Base-by-base conservation (phyloP, 306 rosid genomes). In the Lotus japonicus region DNA sequence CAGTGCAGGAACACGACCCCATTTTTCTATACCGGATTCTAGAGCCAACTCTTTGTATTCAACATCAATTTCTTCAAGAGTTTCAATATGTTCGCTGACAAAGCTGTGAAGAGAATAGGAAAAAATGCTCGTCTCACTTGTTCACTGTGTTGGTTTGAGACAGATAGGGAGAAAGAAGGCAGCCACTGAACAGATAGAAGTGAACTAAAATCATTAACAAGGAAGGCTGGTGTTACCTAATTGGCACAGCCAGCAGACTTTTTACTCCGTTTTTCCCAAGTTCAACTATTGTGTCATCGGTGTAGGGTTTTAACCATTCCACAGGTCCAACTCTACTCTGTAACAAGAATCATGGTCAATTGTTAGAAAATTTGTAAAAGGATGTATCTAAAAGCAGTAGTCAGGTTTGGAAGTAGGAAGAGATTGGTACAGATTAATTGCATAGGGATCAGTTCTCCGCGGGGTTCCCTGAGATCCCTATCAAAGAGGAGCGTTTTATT, bases 301-400 rank as follows among this genome's bases (percentile, higher is more conserved):
- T 94, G 53, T 94, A 94, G n/a, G 98, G 98, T 76, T 87, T 94
- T 76, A 94, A 78, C 98, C 98, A 94, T 79, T 94, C 98, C 74
- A 94, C 98, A 4, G 98, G 98, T 63, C 98, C 98, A 74, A 94
- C 98, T 82, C 98, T 85, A 80, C 97, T 94, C 99, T 94, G 97
- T 65, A 78, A 66, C 52, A 74, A 48, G 58, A 77, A 64, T 69
- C 39, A 50, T 23, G 16, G 15, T 56, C 42, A 41, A 64, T 56
- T 62, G 80, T 68, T 43, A 71, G 71, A 71, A 65, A 74, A 19
- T 36, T 4, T 6, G 33, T 31, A 68, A 39, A 74, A 28, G 39
- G 49, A 13, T 52, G 51, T 10, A 46, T 26, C 51, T 26, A 15
- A 28, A 67, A 19, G 41, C 45, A 72, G 48, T 43, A 44, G 31